phyloP scores from a whole-genome alignment of 305 asterid genomes.

The Fraxinus floribunda region DNA sequence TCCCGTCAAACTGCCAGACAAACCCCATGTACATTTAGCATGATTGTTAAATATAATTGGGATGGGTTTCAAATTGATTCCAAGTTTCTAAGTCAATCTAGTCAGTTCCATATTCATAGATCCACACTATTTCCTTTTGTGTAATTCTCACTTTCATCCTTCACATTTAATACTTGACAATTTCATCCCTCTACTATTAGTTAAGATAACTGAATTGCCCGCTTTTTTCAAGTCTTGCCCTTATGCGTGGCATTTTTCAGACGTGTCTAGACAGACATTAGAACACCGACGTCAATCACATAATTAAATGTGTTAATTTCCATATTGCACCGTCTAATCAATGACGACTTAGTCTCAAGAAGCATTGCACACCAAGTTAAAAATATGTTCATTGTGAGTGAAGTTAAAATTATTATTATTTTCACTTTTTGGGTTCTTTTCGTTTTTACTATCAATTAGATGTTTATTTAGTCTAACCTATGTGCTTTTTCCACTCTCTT shows the following conservation, averaged over 20 bases:
- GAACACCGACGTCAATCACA: neutral
- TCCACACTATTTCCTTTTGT: neutral
- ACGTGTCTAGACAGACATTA: neutral
- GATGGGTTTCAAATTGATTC: neutral
- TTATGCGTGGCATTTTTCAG: neutral
- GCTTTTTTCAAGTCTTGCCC: neutral
- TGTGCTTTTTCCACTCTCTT: neutral
- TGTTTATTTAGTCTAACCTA: neutral
- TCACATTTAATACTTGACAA: neutral
- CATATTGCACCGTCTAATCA: neutral
- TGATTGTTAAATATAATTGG: neutral
- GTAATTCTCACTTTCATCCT: neutral
- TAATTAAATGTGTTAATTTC: neutral
- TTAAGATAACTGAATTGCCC: neutral
- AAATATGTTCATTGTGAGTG: neutral
- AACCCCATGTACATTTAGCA: too few relatives aligned
- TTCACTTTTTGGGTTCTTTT: neutral
- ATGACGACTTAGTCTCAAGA: neutral
- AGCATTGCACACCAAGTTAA: neutral
- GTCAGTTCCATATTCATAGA: neutral
- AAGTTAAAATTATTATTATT: neutral
- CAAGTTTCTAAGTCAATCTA: neutral
- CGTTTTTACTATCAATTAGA: neutral
- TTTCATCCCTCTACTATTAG: neutral
- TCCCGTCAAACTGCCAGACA: too few relatives aligned